These are phyloP conservation scores for Setaria viridis DNA, from an alignment of 202 grass and related monocot species.

Conservation along the genomic window DNA sequence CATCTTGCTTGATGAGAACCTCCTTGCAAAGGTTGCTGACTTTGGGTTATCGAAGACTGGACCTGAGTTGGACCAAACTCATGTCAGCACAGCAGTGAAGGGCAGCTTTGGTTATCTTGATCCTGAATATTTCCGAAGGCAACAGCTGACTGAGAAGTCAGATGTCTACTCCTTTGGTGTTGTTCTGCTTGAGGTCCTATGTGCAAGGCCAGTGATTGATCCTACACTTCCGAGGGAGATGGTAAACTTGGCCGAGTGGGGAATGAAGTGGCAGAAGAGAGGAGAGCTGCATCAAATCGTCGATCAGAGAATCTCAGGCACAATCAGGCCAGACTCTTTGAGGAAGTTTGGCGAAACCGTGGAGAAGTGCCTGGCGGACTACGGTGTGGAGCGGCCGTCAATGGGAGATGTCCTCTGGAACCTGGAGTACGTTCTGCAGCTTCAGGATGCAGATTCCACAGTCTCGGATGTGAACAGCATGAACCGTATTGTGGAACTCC, in stretches of 20 bases:
- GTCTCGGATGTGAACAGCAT: slow-evolving; percentile 85
- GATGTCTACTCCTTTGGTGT: slow-evolving; percentile 97
- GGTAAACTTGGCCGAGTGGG: slow-evolving; percentile 96
- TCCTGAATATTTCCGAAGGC: slow-evolving; percentile 90
- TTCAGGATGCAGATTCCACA: slow-evolving; percentile 67
- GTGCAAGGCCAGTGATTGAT: slow-evolving; percentile 93
- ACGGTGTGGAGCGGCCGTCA: slow-evolving; percentile 79
- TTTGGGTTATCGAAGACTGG: slow-evolving; percentile 96
- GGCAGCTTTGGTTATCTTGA: slow-evolving; percentile 98
- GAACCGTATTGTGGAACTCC: slow-evolving; percentile 70
- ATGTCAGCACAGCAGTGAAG: slow-evolving; percentile 98
- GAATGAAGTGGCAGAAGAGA: slow-evolving; percentile 91
- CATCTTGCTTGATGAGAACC: slow-evolving; percentile 95
- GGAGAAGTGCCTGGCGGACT: slow-evolving; percentile 91
- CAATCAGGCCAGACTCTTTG: slow-evolving; percentile 81
- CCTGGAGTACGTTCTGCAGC: slow-evolving; percentile 88
- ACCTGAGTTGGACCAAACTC: slow-evolving; percentile 90
- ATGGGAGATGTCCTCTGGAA: slow-evolving; percentile 98
- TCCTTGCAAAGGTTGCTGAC: slow-evolving; percentile 87
- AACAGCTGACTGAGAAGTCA: slow-evolving; percentile 94
- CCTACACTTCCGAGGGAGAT: slow-evolving; percentile 89
- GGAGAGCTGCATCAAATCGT: slow-evolving; percentile 89
- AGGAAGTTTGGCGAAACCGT: slow-evolving; percentile 93
- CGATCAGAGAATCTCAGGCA: slow-evolving; percentile 65
- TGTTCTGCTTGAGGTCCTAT: slow-evolving; percentile 90